A percentile compares a stretch with the other conserved stretches of the same genome.
phyloP scores from a whole-genome alignment of 176 grass and related monocot genomes.

The Carex littledalei region DNA sequence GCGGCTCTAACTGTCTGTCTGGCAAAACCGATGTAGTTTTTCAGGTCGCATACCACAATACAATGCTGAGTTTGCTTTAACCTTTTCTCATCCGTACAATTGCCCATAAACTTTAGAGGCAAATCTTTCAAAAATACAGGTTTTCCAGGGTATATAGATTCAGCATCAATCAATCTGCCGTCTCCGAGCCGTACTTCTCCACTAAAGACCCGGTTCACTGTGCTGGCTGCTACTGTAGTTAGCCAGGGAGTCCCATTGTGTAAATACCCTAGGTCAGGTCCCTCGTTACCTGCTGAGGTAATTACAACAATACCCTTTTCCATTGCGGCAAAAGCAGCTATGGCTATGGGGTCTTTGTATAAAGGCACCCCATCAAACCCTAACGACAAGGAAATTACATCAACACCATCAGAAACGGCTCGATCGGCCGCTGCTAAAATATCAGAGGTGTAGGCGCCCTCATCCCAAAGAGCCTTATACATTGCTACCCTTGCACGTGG shows the following conservation, averaged over 20 bases:
- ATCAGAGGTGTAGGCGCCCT: constrained; percentile 34
- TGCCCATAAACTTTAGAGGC: constrained; percentile 31
- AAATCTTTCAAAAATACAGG: constrained; percentile 30
- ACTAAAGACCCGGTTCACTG: constrained; percentile 37
- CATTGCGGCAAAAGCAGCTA: constrained; percentile 66
- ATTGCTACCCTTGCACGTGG: constrained; percentile 54
- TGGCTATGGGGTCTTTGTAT: constrained; percentile 64
- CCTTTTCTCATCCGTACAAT: constrained; percentile 23
- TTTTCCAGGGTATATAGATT: constrained; percentile 33
- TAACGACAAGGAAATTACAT: constrained; percentile 63
- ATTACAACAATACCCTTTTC: constrained; percentile 61
- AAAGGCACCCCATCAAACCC: constrained; percentile 26
- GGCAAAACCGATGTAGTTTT: background rate
- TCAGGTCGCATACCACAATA: constrained; percentile 40
- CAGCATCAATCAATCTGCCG: constrained; percentile 13
- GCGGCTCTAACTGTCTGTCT: background rate
- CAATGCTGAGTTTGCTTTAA: background rate
- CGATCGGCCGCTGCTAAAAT: constrained; percentile 54
- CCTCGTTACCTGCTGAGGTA: constrained; percentile 59
- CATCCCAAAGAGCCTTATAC: constrained; percentile 59
- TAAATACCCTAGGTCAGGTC: constrained; percentile 40
- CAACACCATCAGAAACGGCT: constrained; percentile 50
- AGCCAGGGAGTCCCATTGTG: constrained; percentile 70
- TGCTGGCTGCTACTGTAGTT: constrained; percentile 45
- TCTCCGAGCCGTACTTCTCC: constrained; percentile 32